A percentile compares a stretch with the other conserved stretches of the same genome.
These are phyloP conservation scores for Arthrobotrys musiformis DNA, from an alignment of 2,329 filamentous ascomycete genomes.

Conservation along the genomic window DNA sequence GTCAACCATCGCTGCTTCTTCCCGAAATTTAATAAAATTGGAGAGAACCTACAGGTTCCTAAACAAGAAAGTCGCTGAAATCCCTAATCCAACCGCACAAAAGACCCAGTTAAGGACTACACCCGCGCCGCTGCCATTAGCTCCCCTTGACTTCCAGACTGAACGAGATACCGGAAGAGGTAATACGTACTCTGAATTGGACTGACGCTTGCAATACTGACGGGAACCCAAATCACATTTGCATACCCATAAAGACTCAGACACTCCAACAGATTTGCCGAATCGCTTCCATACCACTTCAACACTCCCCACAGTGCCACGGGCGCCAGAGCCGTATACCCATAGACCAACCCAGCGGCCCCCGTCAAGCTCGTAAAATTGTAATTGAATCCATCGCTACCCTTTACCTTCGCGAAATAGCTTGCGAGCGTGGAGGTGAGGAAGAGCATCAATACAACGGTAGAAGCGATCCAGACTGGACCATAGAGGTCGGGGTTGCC, in stretches of 20 bases:
- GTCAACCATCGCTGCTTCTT: background rate
- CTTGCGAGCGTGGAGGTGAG: constrained; percentile 93
- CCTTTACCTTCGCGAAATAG: constrained; percentile 75
- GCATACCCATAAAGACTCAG: constrained; percentile 95
- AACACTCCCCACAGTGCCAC: constrained; percentile 85
- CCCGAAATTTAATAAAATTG: background rate
- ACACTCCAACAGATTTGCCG: constrained; percentile 92
- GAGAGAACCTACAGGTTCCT: constrained; percentile 76
- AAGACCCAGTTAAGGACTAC: constrained; percentile 88
- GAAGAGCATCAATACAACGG: constrained; percentile 94
- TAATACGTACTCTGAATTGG: constrained; percentile 61
- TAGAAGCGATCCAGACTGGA: constrained; percentile 98
- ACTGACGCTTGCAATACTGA: constrained; percentile 68
- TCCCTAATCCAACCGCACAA: constrained; percentile 83
- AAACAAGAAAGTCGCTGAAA: constrained; percentile 84
- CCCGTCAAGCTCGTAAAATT: constrained; percentile 90
- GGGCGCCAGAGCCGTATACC: constrained; percentile 81
- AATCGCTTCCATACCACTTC: constrained; percentile 94
- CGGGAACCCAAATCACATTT: constrained; percentile 96
- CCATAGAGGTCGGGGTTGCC: constrained; percentile 92
- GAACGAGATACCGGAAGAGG: background rate
- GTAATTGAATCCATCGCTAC: constrained; percentile 80
- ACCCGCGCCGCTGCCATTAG: constrained; percentile 46
- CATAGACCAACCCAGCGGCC: constrained; percentile 83
- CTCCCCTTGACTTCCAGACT: background rate